Base-by-base conservation (phyloP, 495 filamentous ascomycete genomes). In the Thozetella sp. region DNA sequence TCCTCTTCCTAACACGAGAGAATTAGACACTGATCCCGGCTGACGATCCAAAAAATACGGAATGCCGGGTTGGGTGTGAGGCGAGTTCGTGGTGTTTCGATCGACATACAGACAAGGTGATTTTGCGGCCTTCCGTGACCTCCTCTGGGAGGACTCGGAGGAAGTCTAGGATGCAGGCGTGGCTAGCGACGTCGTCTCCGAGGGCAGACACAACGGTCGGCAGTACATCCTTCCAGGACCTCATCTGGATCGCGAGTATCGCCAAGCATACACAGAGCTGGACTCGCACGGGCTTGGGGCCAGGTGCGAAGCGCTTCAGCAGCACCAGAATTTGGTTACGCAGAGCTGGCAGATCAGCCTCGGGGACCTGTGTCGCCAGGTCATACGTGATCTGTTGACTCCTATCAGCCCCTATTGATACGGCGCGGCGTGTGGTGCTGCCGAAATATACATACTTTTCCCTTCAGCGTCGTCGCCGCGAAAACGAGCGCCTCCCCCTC, bases 121-220 rank as follows among this genome's bases (percentile, higher is more conserved):
- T 96, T 80, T 97, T 98, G 75, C 95, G 91, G 75, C 96, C 95
- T 81, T 98, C 95, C 53, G 92, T 98, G 72, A 99, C 96, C 84
- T 99, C 95, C 81, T 99, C 95, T 20, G 95, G 95, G 51, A 99
- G 86, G 67, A 99, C 93, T 69, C 88, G 93, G 56, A 99, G 81
- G 74, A 99, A 98, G 70, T 98, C 96, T 61, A 99, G 76, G 63
- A 97, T 89, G 70, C 90, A 93, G 55, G 93, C 88, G 59, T 87
- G 82, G 70, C 86, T 90, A 63, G 89, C 84, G 48, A 90, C 86
- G 63, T 87, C 87, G 68, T 84, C 86, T 52, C 94, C 92, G 46
- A 99, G 81, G 15, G 88, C 81, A 27, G 86, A 81, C 22, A 96
- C 92, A 25, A 98, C 90, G 25, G 86, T 83, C 22, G 82, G 81